Evolutionary conservation across 495 filamentous ascomycete genomes (phyloP).

Genomic region (Tuber brumale): DNA sequence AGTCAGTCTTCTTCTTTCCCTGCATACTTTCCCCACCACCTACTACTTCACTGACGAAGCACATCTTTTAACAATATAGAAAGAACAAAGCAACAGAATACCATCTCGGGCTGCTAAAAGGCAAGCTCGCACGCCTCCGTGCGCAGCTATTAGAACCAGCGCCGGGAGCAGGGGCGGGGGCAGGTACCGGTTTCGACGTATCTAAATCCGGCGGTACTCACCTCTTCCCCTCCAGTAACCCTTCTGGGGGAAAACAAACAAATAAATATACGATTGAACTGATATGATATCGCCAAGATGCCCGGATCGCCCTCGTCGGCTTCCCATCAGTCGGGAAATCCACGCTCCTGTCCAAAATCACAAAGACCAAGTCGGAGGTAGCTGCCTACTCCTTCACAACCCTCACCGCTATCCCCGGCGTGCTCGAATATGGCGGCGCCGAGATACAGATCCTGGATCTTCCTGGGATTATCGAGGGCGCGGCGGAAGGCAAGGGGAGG

Average conservation of each 20-base stretch:
- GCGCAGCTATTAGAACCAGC: conserved; percentile 92
- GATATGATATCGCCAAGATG: conserved; percentile 51
- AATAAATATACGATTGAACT: conserved; percentile 2
- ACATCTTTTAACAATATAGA: conserved; percentile 15
- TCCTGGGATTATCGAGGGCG: conserved; percentile 97
- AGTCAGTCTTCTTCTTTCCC: conserved; percentile 43
- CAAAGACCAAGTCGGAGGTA: conserved; percentile 94
- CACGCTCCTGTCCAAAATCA: conserved; percentile 97
- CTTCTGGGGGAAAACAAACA: neutral
- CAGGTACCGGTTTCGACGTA: conserved; percentile 82
- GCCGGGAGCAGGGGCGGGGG: conserved; percentile 66
- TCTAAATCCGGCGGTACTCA: conserved; percentile 67
- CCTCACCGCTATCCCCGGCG: conserved; percentile 92
- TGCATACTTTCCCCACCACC: conserved; percentile 2
- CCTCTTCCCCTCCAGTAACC: neutral
- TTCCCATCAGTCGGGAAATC: conserved; percentile 99
- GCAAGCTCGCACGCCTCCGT: conserved; percentile 91
- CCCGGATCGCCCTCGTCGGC: conserved; percentile 91
- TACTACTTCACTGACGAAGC: conserved; percentile 13
- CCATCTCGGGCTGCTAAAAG: conserved; percentile 95
- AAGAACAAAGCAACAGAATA: conserved; percentile 99
- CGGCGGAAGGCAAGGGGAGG: conserved; percentile 90
- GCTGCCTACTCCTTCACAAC: conserved; percentile 98
- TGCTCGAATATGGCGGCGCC: conserved; percentile 95
- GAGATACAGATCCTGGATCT: conserved; percentile 98